Conservation (phyloP, 2,329 filamentous ascomycete genomes). For the Scopulariopsis brevicaulis region DNA sequence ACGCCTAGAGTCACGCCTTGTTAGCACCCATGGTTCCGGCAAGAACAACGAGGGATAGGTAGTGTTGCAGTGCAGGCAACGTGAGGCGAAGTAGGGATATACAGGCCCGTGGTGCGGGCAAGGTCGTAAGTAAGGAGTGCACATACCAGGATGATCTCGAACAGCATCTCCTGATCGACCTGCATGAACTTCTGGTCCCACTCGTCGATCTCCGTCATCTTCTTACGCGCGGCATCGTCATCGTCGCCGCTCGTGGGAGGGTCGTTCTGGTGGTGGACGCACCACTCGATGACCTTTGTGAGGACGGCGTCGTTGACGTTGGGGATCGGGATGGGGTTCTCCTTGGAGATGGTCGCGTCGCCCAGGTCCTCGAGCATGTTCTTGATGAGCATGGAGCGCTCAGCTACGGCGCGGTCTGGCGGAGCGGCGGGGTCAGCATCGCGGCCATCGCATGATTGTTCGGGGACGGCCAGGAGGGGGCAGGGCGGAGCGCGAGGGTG, state of each 20-base stretch:
- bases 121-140: neutral
- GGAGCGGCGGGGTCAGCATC: neutral
- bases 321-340: constrained; percentile 74
- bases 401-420: constrained; percentile 69
- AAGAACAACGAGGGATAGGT: too few species aligned
- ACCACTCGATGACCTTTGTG: constrained; percentile 97
- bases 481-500: neutral
- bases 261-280: constrained; percentile 86
- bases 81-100: neutral
- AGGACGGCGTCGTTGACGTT: constrained; percentile 92
- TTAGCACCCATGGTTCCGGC: neutral
- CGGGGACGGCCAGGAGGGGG: constrained; percentile 3
- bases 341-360: constrained; percentile 37
- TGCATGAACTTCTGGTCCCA: constrained; percentile 99
- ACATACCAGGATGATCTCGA: constrained; percentile 92
- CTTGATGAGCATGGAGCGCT: constrained; percentile 92
- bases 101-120: neutral
- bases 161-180: constrained; percentile 98
- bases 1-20: constrained; percentile 45
- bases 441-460: neutral
- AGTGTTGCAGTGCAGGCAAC: neutral
- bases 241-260: constrained; percentile 74
- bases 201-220: constrained; percentile 97
- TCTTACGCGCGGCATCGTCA: constrained; percentile 88
- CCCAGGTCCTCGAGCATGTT: constrained; percentile 95